Percentiles rank a stretch among this genome's conserved stretches.
These are phyloP conservation scores for Naganishia liquefaciens DNA, from an alignment of 1,284 basidiomycete species.

Conservation along the genomic window DNA sequence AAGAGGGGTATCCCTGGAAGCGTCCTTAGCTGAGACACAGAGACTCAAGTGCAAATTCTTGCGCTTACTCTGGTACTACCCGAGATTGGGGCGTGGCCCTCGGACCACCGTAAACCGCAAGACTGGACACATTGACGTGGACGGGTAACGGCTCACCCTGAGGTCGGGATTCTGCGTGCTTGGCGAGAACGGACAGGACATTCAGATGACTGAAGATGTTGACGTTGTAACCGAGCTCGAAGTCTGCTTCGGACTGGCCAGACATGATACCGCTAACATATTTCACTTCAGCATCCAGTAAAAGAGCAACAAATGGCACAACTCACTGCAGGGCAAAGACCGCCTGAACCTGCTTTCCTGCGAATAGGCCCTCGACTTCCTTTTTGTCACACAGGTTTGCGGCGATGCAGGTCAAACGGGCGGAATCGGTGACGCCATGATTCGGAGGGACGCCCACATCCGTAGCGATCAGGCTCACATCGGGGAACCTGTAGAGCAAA, in stretches of 20 bases:
- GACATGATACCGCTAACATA: slow-evolving; percentile 64
- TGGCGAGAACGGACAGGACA: slow-evolving; percentile 59
- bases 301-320: neutral
- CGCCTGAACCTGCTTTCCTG: slow-evolving; percentile 49
- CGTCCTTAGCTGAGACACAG: neutral
- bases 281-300: neutral
- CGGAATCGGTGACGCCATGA: slow-evolving; percentile 52
- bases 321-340: slow-evolving; percentile 53
- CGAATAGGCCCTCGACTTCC: slow-evolving; percentile 55
- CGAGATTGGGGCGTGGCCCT: slow-evolving; percentile 54
- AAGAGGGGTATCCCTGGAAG: slow-evolving; percentile 58
- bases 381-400: slow-evolving; percentile 59
- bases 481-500: slow-evolving; percentile 56
- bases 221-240: slow-evolving; percentile 62
- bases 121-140: slow-evolving; percentile 64
- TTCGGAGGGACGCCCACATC: slow-evolving; percentile 61
- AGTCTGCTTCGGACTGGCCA: slow-evolving; percentile 66
- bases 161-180: slow-evolving; percentile 46
- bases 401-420: slow-evolving; percentile 53
- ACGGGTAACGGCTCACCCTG: slow-evolving; percentile 52
- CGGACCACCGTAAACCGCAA: slow-evolving; percentile 67
- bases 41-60: neutral
- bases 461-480: slow-evolving; percentile 60
- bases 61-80: slow-evolving; percentile 48
- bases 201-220: slow-evolving; percentile 65